phyloP scores from a whole-genome alignment of 352 stramenopile species.

The Phytophthora hybrid region DNA sequence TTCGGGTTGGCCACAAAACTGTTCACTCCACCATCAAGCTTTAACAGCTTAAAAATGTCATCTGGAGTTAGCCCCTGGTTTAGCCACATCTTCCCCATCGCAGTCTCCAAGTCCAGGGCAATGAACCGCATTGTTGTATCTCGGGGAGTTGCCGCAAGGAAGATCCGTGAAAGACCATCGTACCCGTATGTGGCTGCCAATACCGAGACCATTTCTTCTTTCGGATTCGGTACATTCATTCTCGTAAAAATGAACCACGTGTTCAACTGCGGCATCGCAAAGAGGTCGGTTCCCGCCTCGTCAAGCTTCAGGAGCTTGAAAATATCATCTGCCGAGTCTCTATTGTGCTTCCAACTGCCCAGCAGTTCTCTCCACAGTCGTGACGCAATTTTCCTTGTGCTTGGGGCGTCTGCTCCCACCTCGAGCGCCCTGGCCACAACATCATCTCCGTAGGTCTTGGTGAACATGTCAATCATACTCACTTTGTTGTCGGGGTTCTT shows the following conservation, averaged over 20 bases:
- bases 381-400: neutral
- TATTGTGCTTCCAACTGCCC: neutral
- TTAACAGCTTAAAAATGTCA: neutral
- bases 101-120: neutral
- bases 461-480: slow-evolving; percentile 13
- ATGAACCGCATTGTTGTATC: neutral
- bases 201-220: neutral
- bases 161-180: neutral
- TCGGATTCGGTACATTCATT: neutral
- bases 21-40: neutral
- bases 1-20: neutral
- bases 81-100: neutral
- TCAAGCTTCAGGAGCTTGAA: slow-evolving; percentile 19
- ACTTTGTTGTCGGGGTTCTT: neutral
- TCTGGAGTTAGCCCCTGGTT: neutral
- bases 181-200: neutral
- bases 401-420: neutral
- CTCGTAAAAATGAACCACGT: neutral
- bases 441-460: slow-evolving; percentile 7
- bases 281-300: neutral
- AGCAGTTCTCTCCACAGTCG: neutral
- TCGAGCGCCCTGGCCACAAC: slow-evolving; percentile 10
- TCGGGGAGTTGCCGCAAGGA: neutral
- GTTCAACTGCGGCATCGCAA: slow-evolving; percentile 1
- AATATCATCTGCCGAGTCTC: neutral